Base-by-base conservation (phyloP, 768 basidiomycete species). In the Ramaria sp. region DNA sequence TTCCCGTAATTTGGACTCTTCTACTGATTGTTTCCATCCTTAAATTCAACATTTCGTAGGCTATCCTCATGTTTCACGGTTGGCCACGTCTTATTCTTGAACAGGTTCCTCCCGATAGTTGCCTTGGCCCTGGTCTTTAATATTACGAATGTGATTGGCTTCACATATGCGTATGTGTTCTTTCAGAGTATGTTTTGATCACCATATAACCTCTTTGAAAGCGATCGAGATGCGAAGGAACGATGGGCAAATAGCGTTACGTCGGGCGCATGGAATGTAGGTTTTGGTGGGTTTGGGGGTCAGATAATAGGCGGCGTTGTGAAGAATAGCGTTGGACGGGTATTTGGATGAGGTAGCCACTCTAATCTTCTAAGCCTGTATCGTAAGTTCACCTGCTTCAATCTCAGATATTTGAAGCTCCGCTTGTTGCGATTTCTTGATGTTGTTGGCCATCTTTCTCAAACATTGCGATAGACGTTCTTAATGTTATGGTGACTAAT, bases 51-150 rank as follows among this genome's bases (percentile, higher is more conserved):
- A 74, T 94, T 59, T 82, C 83, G 92, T 95, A 60, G 62, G 88
- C 78, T 4, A 20, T 12, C 25, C 25, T 53, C 39, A 38, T 52
- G 50, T 30, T 50, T 52, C 58, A 52, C 36, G 41, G 53, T 45
- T 50, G 16, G 38, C 43, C 25, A 16, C 27, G 37, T 47, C 25
- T 55, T 22, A 53, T 55, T 7, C n/a, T 55, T 37, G 42, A 39
- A 12, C 63, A 96, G 93, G 8, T 98, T 94, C 69, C 73, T 98
- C 58, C 96, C 96, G 7, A 97, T 98, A 60, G 93, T 98, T 52
- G 67, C 84, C 38, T 82, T 99, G 34, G 96, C 96, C 1, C 75
- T 98, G 47, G 87, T 98, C 36, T 98, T 99, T 78, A 98, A 99
- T 67, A 64, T 92, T 50, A 92, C 90, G 8, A 98, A 97, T 60